These are phyloP conservation scores for Botryosphaeria dothidea DNA, from an alignment of 2,329 filamentous ascomycete species.

Conservation along the genomic window DNA sequence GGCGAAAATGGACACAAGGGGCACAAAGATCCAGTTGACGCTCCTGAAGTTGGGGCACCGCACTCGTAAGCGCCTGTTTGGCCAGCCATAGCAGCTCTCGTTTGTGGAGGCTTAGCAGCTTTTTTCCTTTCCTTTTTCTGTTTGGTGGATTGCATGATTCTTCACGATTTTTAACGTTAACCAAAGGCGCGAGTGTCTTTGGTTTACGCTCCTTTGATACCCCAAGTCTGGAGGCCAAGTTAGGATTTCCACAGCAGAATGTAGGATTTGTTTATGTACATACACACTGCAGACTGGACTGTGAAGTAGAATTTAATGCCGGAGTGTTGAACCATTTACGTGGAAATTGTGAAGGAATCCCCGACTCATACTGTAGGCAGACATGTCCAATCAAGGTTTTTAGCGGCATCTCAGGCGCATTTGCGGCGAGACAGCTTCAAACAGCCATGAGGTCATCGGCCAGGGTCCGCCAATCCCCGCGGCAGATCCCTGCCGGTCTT, in stretches of 20 bases:
- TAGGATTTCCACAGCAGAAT: background rate
- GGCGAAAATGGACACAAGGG: constrained; percentile 6
- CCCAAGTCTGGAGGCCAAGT: background rate
- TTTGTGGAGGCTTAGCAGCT: too few species aligned
- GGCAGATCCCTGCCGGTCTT: constrained; percentile 5
- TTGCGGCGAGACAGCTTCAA: background rate
- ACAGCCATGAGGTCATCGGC: constrained; percentile 8
- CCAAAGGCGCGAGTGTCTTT: background rate
- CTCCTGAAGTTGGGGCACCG: background rate
- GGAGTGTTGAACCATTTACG: background rate
- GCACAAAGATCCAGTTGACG: background rate
- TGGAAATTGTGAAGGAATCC: background rate
- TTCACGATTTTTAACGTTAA: background rate
- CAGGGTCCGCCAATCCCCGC: constrained; percentile 4
- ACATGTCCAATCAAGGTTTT: background rate
- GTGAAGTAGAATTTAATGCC: background rate
- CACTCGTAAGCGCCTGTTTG: background rate
- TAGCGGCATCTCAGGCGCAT: background rate
- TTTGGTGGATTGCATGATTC: background rate
- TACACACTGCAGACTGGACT: background rate
- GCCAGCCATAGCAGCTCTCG: too few species aligned
- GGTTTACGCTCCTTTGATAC: constrained; percentile 14
- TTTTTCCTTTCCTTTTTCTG: background rate
- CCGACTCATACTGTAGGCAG: background rate
- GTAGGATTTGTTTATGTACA: background rate